These are phyloP conservation scores for Nadsonia commutata DNA, from an alignment of 1,139 yeast species.

Conservation along the genomic window DNA sequence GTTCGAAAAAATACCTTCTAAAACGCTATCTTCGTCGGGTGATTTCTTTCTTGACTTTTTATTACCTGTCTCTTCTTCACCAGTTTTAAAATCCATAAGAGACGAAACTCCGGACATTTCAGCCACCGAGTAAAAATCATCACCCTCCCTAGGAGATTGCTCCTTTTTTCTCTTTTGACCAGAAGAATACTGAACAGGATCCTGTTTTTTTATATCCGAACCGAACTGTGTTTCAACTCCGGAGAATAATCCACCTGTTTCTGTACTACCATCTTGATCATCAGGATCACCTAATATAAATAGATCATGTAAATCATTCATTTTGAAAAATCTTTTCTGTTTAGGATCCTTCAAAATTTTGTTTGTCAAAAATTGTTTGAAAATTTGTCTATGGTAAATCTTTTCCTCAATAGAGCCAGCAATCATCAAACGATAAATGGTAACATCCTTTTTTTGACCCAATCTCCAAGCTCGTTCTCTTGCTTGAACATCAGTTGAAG, in stretches of 20 bases:
- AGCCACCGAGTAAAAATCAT: constrained; percentile 37
- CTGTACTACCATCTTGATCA: constrained; percentile 43
- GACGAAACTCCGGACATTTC: constrained; percentile 41
- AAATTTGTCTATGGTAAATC: constrained; percentile 90
- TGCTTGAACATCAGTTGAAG: constrained; percentile 94
- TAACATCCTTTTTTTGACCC: constrained; percentile 90
- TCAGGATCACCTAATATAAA: constrained; percentile 70
- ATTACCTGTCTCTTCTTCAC: constrained; percentile 25
- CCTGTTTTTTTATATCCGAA: not conserved
- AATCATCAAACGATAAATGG: constrained; percentile 80
- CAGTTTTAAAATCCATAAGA: constrained; percentile 34
- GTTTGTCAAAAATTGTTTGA: constrained; percentile 86
- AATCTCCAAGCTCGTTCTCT: constrained; percentile 95
- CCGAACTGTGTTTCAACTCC: constrained; percentile 29
- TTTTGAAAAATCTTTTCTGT: constrained; percentile 82
- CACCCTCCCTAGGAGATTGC: constrained; percentile 24
- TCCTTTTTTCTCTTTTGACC: constrained; percentile 15
- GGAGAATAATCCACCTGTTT: constrained; percentile 47
- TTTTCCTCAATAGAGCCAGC: constrained; percentile 95
- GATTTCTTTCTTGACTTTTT: constrained; percentile 15
- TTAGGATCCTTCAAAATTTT: constrained; percentile 92
- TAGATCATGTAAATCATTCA: constrained; percentile 80
- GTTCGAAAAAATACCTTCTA: constrained; percentile 60
- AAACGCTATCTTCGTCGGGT: constrained; percentile 39
- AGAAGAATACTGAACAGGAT: not conserved